Evolutionary conservation across 768 basidiomycete genomes (phyloP).

Genomic region (Grammothele lineata): DNA sequence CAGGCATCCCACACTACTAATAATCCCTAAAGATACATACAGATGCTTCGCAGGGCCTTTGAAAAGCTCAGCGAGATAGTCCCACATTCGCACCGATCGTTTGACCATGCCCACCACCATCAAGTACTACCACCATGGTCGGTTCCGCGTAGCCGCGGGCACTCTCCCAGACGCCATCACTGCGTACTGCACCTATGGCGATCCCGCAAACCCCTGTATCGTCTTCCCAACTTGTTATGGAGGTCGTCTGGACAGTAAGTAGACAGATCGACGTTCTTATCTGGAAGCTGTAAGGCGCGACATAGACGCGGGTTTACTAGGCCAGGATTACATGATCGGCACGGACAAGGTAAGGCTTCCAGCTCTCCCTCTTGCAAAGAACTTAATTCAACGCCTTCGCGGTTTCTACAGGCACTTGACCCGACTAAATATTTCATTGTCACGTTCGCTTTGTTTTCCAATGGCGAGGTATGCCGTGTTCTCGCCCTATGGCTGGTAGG

Average conservation of each 20-base stretch:
- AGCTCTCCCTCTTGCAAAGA: no score
- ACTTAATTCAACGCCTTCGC: no score
- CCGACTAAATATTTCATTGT: constrained; percentile 50
- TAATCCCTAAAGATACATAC: no score
- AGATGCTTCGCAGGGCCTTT: no score
- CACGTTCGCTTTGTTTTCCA: constrained; percentile 53
- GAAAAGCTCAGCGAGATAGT: no score
- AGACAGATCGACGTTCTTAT: neutral
- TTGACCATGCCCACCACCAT: constrained; percentile 24
- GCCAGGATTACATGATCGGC: constrained; percentile 45
- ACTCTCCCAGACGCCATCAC: constrained; percentile 53
- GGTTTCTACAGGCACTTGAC: constrained; percentile 40
- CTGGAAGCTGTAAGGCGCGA: neutral
- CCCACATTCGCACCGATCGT: no score
- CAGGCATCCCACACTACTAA: no score
- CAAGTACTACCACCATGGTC: constrained; percentile 50
- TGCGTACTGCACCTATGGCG: constrained; percentile 53
- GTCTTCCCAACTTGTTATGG: constrained; percentile 58
- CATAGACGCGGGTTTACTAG: constrained; percentile 27
- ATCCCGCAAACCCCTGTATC: constrained; percentile 48
- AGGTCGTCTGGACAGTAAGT: constrained; percentile 46
- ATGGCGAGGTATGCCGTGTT: constrained; percentile 47
- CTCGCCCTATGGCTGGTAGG: neutral
- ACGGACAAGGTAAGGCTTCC: constrained; percentile 37
- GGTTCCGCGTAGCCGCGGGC: constrained; percentile 48